Evolutionary conservation across 495 filamentous ascomycete species (phyloP), one percentile per base, ranked within the genome.

Genomic region (Penicillium pancosmium): DNA sequence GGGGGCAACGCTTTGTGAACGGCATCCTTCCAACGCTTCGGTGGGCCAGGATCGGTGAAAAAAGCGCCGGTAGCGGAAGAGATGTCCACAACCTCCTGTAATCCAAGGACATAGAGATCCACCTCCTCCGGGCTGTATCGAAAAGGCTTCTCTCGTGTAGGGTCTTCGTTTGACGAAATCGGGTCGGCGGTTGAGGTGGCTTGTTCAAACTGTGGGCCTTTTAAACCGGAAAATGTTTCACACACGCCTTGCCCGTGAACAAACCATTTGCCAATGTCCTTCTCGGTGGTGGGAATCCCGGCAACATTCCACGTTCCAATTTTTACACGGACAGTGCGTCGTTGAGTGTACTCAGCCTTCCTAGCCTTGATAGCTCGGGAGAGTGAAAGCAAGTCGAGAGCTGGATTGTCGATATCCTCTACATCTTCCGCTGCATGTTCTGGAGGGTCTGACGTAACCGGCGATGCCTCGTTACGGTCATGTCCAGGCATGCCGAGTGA

Each of bases 261-360:
- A 67, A 97, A 95, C 93, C 93, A 97, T 31, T 81, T 85, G 2
- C 84, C 89, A 8, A 97, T 76, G 70, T 97, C 93, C 60, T 89
- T 88, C 70, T 96, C 92, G 1, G 91, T 93, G 34, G 88, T 90
- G 40, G 87, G 81, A 56, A 88, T 83, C 1, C 89, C 86, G 8
- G 92, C 95, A 27, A 97, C 91, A 73, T 99, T 99, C 95, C 95
- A 99, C 2, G 88, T 87, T 5, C 92, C 94, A 21, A 97, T 78
- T 66, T 96, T 97, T 63, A 98, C 82, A 55, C 84, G 85, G 54
- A 97, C 83, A 31, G 82, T 81, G 54, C 82, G 81, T 33, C 86
- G 81, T 12, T 81, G 82, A 9, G 86, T 88, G 68, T 92, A 99
- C 65, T 97, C 92, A 38, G 84, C 73, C 59, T 86, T 85, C 43